Base-by-base conservation (phyloP, 139 green algal genomes). In the Chlorella sorokiniana region DNA sequence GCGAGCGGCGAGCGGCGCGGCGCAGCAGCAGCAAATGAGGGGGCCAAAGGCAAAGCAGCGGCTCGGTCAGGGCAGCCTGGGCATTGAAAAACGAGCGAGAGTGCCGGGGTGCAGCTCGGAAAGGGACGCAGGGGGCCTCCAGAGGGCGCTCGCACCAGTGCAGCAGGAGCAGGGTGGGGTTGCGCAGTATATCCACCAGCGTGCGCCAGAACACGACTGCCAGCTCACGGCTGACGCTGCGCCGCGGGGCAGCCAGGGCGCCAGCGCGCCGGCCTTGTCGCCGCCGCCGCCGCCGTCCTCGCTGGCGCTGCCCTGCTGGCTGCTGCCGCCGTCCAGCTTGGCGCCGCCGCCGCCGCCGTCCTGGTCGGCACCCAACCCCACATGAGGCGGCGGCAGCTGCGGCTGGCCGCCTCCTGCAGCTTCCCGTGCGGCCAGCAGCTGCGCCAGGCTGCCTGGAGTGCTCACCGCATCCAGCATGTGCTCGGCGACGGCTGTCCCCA, bases 141-240 rank as follows among this genome's bases (percentile, higher is more conserved):
- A n/a, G n/a, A n/a, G n/a, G 16, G 48, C 48, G 48, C 48, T 41
- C 71, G 35, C 73, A 79, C 73, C 64, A 90, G 84, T 97, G 94
- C 76, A 95, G 84, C 31, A 83, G 63, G 23, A 93, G 74, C 73
- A 95, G 76, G 41, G 86, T 42, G 1, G 93, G 94, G 86, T 94
- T 94, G 51, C 94, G 87, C 37, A 90, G 23, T 68, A 96, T 88
- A 65, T 96, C 90, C 37, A 89, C 44, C 33, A 87, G n/a, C 14
- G 73, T 75, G 31, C 93, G 83, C 93, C 91, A 95, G 40, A 91
- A 87, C 70, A 96, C 84, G 37, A 94, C 86, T 2, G 87, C 90
- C 61, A 94, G 56, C 88, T 95, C 79, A 4, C 87, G 77, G 45
- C 83, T 63, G 14, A 88, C 35, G 35, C 77, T 68, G 73, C 25